Evolutionary conservation across 2,329 filamentous ascomycete species (phyloP).

Genomic region (Talaromyces sp.): DNA sequence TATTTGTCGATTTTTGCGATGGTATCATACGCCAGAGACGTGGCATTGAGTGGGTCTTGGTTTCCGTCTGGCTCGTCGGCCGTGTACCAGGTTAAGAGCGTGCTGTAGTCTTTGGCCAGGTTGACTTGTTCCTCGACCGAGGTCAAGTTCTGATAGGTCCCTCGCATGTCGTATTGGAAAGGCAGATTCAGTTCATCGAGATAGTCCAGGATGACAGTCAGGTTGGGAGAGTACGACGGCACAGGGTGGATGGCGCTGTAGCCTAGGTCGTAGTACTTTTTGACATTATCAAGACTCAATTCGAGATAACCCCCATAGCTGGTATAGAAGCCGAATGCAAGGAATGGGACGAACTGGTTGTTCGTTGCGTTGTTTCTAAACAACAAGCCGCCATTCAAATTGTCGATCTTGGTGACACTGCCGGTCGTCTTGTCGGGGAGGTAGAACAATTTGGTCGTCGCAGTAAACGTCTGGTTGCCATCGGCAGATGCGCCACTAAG

Average conservation of each 20-base stretch:
- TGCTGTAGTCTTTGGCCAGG: slow-evolving; percentile 6
- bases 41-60: slow-evolving; percentile 7
- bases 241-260: slow-evolving; percentile 10
- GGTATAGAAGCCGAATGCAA: slow-evolving; percentile 10
- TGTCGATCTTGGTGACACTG: slow-evolving; percentile 10
- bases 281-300: slow-evolving; percentile 6
- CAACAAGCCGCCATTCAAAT: slow-evolving; percentile 6
- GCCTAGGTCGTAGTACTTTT: slow-evolving; percentile 9
- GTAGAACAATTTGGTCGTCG: slow-evolving; percentile 8
- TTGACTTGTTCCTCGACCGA: slow-evolving; percentile 6
- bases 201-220: slow-evolving; percentile 9
- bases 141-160: slow-evolving; percentile 6
- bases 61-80: slow-evolving; percentile 10
- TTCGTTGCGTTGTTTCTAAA: slow-evolving; percentile 7
- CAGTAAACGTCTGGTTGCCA: slow-evolving; percentile 5
- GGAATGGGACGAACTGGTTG: slow-evolving; percentile 3
- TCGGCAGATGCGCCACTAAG: slow-evolving; percentile 3
- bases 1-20: slow-evolving; percentile 7
- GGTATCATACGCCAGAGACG: slow-evolving; percentile 6
- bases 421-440: slow-evolving; percentile 7
- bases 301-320: slow-evolving; percentile 9
- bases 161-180: slow-evolving; percentile 12
- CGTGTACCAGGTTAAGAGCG: slow-evolving; percentile 6
- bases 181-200: slow-evolving; percentile 10
- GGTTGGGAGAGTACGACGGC: slow-evolving; percentile 5